Evolutionary conservation across 352 stramenopile genomes (phyloP), one percentile per base, ranked within the genome.

Genomic region (Pythium folliculosum): DNA sequence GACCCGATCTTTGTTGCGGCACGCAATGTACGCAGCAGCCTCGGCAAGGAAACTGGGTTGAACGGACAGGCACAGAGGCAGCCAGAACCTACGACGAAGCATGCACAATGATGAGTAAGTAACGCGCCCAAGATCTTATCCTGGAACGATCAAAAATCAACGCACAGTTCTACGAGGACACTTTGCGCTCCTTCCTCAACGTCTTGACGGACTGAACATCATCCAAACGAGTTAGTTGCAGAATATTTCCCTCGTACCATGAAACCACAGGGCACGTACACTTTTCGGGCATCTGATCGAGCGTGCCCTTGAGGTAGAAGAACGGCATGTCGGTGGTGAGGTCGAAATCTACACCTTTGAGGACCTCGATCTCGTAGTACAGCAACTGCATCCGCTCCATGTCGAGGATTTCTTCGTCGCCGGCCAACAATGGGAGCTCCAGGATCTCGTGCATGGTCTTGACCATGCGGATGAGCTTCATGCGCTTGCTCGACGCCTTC

Each of bases 401-500:
- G 51, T 95, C 87, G n/a, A 94, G 65, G n/a, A 93, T 69, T 32
- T 95, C 87, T 72, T 95, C 87, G 51, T 94, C 81, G 7, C 87
- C 87, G 43, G 73, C 75, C 48, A 92, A 68, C 22, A 95, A 64
- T 6, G 85, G 84, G 0, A 69, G 78, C 67, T 95, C 85, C 27
- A 95, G 63, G 43, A 94, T 92, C 59, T 93, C 85, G 70, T 94
- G 89, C 85, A 94, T 95, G 38, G 85, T 80, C 52, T 83, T 78
- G 45, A 93, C 85, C 87, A 95, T 95, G 8, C 85, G 87, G 32
- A 95, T 65, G 48, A 95, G 68, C 70, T 92, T 92, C 87, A 95
- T 95, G 14, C 87, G 87, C 67, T 95, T 93, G 68, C 85, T 94
- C 14, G 87, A 82, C 0, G 87, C 87, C 63, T 95, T 95, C 0